Conservation (phyloP, 2,329 filamentous ascomycete genomes). For the Cephalotrichum gorgonifer region DNA sequence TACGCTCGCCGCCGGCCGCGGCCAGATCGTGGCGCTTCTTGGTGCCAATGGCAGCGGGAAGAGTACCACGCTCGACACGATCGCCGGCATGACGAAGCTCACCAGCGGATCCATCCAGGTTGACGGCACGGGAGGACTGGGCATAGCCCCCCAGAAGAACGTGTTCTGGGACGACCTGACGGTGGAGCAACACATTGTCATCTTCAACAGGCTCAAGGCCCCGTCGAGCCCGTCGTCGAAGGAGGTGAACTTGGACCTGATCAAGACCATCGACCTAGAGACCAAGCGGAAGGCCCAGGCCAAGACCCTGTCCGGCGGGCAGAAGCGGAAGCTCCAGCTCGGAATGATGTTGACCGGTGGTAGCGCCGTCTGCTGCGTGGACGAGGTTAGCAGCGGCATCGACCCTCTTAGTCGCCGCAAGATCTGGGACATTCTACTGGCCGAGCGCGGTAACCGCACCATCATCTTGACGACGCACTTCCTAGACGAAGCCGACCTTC, state of each 20-base stretch:
- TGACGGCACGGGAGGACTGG: conserved; percentile 67
- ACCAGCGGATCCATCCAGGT: conserved; percentile 69
- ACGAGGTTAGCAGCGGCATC: conserved; percentile 82
- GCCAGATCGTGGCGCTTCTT: conserved; percentile 76
- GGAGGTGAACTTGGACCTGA: conserved; percentile 50
- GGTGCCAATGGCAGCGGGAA: conserved; percentile 89
- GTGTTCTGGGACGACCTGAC: conserved; percentile 87
- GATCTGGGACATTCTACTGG: conserved; percentile 87
- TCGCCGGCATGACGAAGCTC: conserved; percentile 70
- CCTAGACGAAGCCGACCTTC: conserved; percentile 81
- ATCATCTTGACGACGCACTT: conserved; percentile 90
- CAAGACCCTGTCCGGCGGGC: conserved; percentile 76
- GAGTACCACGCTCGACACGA: conserved; percentile 78
- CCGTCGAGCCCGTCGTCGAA: conserved; percentile 43
- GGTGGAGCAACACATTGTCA: conserved; percentile 71
- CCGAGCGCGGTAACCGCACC: conserved; percentile 70
- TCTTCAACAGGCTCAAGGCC: conserved; percentile 77
- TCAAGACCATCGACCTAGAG: conserved; percentile 62
- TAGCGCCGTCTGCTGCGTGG: conserved; percentile 77
- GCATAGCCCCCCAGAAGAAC: conserved; percentile 87
- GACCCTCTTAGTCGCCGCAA: conserved; percentile 80
- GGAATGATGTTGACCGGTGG: conserved; percentile 94
- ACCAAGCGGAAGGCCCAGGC: conserved; percentile 63
- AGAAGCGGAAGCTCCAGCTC: conserved; percentile 85
- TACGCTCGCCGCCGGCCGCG: conserved; percentile 59